phyloP scores from a whole-genome alignment of 805 yeast genomes.

The Yarrowia porcina region DNA sequence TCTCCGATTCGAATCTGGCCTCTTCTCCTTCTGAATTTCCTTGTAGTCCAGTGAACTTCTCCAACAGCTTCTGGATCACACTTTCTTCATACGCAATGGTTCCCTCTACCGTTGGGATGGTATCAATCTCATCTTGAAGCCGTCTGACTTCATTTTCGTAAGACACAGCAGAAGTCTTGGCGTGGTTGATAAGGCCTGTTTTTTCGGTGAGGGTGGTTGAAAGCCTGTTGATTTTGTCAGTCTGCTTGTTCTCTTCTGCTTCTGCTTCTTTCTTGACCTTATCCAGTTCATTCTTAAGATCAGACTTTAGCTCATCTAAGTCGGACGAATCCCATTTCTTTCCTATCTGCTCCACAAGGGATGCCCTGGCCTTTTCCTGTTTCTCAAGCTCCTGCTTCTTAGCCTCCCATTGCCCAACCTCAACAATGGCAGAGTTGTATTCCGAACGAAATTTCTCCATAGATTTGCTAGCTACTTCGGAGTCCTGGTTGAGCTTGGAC shows the following conservation, averaged over 20 bases:
- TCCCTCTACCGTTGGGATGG: constrained; percentile 11
- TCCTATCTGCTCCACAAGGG: neutral
- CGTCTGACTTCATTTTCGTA: neutral
- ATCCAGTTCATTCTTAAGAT: neutral
- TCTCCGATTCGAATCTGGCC: neutral
- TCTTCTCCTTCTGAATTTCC: neutral
- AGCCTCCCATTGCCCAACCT: constrained; percentile 56
- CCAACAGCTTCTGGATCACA: neutral
- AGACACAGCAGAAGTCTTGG: neutral
- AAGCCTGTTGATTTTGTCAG: neutral
- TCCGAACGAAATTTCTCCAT: constrained; percentile 37
- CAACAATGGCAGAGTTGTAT: constrained; percentile 43
- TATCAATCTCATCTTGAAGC: constrained; percentile 4
- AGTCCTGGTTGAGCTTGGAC: constrained; percentile 31
- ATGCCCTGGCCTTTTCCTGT: neutral
- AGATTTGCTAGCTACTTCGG: constrained; percentile 33
- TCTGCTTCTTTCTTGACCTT: constrained; percentile 27
- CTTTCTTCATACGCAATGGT: constrained; percentile 14
- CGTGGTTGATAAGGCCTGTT: neutral
- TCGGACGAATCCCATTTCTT: neutral
- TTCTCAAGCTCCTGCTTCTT: constrained; percentile 30
- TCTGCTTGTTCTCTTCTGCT: constrained; percentile 25
- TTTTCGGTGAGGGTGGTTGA: neutral
- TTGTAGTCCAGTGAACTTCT: neutral
- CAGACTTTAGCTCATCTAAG: neutral